phyloP scores from a whole-genome alignment of 1,284 basidiomycete genomes.

The Sporisorium exsertum region DNA sequence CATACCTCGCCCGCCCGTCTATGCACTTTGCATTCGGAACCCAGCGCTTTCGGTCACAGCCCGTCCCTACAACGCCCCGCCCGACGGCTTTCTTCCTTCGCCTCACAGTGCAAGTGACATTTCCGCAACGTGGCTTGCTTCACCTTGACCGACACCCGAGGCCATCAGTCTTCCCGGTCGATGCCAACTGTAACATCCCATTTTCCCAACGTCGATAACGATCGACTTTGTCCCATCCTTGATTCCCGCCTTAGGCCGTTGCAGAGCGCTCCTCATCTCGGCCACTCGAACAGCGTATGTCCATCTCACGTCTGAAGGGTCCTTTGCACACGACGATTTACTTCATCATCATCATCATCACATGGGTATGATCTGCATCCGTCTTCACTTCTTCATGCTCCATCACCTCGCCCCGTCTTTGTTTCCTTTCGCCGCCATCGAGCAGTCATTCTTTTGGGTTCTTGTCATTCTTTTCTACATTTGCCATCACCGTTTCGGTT shows the following conservation, averaged over 20 bases:
- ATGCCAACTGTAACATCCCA: neutral
- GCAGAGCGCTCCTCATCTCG: too few relatives aligned
- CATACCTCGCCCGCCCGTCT: neutral
- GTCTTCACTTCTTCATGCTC: neutral
- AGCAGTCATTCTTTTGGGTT: neutral
- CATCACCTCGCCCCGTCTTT: neutral
- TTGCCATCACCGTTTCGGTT: neutral
- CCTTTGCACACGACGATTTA: neutral
- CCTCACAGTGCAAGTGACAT: too few relatives aligned
- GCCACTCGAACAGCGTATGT: neutral
- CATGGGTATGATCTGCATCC: neutral
- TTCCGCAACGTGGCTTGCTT: neutral
- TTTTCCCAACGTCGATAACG: neutral
- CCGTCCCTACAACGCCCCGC: neutral
- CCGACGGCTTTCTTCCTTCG: neutral
- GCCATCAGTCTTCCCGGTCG: neutral
- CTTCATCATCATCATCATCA: neutral
- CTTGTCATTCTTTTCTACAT: neutral
- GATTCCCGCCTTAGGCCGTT: neutral
- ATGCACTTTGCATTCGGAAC: neutral
- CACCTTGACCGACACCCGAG: neutral
- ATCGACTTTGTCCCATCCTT: neutral
- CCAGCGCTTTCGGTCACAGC: neutral
- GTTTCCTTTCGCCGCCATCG: slow-evolving; percentile 2
- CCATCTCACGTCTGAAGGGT: neutral